Evolutionary conservation across 768 basidiomycete species (phyloP).

Genomic region (Leucosporidium yakuticum): DNA sequence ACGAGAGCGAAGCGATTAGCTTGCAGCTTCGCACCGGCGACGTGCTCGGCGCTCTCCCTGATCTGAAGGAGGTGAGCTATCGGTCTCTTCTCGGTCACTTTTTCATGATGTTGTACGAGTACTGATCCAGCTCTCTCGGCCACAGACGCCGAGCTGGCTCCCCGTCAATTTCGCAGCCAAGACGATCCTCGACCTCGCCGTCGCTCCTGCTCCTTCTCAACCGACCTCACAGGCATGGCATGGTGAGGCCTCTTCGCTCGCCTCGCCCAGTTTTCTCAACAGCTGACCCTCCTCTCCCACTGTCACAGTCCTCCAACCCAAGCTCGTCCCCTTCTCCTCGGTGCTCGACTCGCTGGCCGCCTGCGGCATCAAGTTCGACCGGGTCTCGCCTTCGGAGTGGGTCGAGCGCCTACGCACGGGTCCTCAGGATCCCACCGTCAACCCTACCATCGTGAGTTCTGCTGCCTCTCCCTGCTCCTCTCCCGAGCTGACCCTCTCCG

Average conservation of each 20-base stretch:
- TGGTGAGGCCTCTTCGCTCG: too few relatives aligned
- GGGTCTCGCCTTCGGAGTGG: conserved; percentile 46
- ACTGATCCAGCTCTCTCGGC: not conserved
- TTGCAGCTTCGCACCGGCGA: conserved; percentile 51
- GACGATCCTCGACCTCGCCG: conserved; percentile 50
- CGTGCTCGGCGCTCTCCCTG: conserved; percentile 42
- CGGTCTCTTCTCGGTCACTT: conserved; percentile 35
- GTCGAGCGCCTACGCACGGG: conserved; percentile 41
- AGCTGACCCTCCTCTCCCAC: not conserved
- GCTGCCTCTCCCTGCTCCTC: too few relatives aligned
- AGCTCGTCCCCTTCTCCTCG: conserved; percentile 45
- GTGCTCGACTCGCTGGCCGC: conserved; percentile 47
- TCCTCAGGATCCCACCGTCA: conserved; percentile 7
- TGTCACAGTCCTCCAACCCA: not conserved
- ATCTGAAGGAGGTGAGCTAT: conserved; percentile 44
- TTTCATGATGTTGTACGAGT: too few relatives aligned
- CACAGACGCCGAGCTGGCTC: conserved; percentile 50
- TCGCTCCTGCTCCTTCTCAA: conserved; percentile 6
- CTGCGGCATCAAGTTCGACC: conserved; percentile 48
- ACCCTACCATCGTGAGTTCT: not conserved
- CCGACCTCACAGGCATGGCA: conserved; percentile 36
- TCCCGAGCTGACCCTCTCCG: not conserved
- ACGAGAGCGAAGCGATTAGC: conserved; percentile 48
- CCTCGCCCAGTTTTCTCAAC: too few relatives aligned
- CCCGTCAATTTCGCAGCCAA: conserved; percentile 54